phyloP scores from a whole-genome alignment of 257 asterid genomes.

The Nicotiana sylvestris region DNA sequence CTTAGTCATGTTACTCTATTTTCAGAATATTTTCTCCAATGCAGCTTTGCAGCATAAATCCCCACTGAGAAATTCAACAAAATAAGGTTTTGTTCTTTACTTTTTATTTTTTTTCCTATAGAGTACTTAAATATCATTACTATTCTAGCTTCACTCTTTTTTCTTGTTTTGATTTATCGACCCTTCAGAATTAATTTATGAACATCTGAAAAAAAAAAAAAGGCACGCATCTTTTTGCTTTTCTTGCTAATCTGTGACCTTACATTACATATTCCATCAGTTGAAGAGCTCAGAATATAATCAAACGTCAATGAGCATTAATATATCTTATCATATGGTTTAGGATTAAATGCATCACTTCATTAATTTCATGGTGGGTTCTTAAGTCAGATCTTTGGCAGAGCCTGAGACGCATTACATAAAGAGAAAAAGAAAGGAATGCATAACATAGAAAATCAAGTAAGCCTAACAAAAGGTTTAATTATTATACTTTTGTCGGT shows the following conservation, averaged over 20 bases:
- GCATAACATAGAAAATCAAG: neutral
- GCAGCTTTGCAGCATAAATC: slow-evolving; percentile 7
- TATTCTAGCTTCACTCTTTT: too few species aligned
- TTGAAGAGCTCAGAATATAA: neutral
- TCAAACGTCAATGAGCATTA: neutral
- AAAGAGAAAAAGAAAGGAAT: neutral
- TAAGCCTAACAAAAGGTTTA: too few species aligned
- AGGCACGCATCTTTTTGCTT: neutral
- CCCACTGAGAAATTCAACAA: slow-evolving; percentile 7
- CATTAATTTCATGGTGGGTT: neutral
- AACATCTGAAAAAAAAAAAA: neutral
- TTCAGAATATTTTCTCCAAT: neutral
- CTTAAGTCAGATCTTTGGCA: neutral
- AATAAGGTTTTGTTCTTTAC: neutral
- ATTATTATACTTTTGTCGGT: too few species aligned
- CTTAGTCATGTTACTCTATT: slow-evolving; percentile 4
- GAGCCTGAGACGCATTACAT: neutral
- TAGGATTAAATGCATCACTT: neutral
- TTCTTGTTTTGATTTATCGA: neutral
- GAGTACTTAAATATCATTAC: neutral
- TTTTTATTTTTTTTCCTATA: too few species aligned
- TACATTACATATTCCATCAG: neutral
- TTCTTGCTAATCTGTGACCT: slow-evolving; percentile 1
- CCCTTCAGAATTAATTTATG: neutral
- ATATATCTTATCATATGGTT: neutral